Evolutionary conservation across 1,139 yeast species (phyloP).

Genomic region (Sugiyamaella japonica): DNA sequence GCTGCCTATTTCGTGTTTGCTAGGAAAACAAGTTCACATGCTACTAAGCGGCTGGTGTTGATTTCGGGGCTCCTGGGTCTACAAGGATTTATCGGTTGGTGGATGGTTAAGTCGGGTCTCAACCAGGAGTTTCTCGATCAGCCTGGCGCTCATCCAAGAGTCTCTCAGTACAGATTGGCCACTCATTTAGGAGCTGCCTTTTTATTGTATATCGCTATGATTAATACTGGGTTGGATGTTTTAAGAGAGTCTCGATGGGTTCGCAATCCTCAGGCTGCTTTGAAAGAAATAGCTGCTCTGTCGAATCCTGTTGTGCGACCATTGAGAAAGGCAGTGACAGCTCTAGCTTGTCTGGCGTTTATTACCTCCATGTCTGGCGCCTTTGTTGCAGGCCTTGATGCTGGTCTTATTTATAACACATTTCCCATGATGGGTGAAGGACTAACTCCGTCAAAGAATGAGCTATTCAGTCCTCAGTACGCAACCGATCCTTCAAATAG

Average conservation of each 20-base stretch:
- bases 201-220: constrained; percentile 79
- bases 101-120: constrained; percentile 98
- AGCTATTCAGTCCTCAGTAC: constrained; percentile 74
- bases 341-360: constrained; percentile 67
- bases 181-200: constrained; percentile 96
- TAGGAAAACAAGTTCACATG: constrained; percentile 65
- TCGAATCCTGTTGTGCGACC: constrained; percentile 56
- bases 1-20: constrained; percentile 76
- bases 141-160: constrained; percentile 85
- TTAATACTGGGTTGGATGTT: constrained; percentile 85
- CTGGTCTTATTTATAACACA: constrained; percentile 92
- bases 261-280: constrained; percentile 55
- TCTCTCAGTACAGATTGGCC: constrained; percentile 90
- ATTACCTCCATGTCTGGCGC: constrained; percentile 96
- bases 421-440: constrained; percentile 92
- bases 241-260: constrained; percentile 73
- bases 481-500: constrained; percentile 42
- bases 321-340: constrained; percentile 56
- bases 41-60: constrained; percentile 66
- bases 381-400: constrained; percentile 97
- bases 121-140: constrained; percentile 78
- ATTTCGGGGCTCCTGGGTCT: constrained; percentile 78
- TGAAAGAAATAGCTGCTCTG: constrained; percentile 53
- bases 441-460: constrained; percentile 68
- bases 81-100: constrained; percentile 98